A percentile compares a stretch with the other conserved stretches of the same genome.
phyloP scores from a whole-genome alignment of 2,329 filamentous ascomycete species.

The Sphaerulina populicola region DNA sequence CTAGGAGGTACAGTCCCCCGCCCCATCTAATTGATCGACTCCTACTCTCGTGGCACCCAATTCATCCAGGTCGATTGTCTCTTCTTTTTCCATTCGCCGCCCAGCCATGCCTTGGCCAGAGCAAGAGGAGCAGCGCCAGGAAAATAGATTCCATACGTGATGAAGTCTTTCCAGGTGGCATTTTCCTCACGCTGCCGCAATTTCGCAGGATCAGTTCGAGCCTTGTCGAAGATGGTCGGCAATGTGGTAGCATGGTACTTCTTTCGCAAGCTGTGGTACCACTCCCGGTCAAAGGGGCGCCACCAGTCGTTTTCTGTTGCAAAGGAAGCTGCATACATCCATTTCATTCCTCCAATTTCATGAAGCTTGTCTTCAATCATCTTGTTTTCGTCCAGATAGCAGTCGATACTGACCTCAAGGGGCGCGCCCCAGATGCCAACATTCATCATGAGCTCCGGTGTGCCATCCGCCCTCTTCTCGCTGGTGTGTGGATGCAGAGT shows the following conservation, averaged over 20 bases:
- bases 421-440: conserved; percentile 56
- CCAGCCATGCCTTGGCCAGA: conserved; percentile 18
- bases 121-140: conserved; percentile 19
- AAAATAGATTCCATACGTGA: conserved; percentile 31
- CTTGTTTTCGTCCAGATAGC: conserved; percentile 50
- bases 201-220: conserved; percentile 42
- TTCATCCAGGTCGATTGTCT: conserved; percentile 21
- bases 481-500: conserved; percentile 30
- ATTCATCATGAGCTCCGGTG: conserved; percentile 43
- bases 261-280: conserved; percentile 52
- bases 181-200: conserved; percentile 38
- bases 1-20: too few relatives aligned
- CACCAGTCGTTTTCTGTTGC: conserved; percentile 63
- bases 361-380: conserved; percentile 53
- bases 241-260: conserved; percentile 54
- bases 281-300: conserved; percentile 52
- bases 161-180: conserved; percentile 37
- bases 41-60: conserved; percentile 17
- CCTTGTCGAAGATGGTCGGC: conserved; percentile 61
- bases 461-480: conserved; percentile 20
- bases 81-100: conserved; percentile 19
- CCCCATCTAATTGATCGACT: background rate
- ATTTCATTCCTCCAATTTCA: conserved; percentile 57
- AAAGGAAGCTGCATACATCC: conserved; percentile 61
- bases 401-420: conserved; percentile 33